Percentiles rank a stretch among this genome's conserved stretches.
Conservation (phyloP, 805 yeast species). For the Kurtzmaniella fragi region DNA sequence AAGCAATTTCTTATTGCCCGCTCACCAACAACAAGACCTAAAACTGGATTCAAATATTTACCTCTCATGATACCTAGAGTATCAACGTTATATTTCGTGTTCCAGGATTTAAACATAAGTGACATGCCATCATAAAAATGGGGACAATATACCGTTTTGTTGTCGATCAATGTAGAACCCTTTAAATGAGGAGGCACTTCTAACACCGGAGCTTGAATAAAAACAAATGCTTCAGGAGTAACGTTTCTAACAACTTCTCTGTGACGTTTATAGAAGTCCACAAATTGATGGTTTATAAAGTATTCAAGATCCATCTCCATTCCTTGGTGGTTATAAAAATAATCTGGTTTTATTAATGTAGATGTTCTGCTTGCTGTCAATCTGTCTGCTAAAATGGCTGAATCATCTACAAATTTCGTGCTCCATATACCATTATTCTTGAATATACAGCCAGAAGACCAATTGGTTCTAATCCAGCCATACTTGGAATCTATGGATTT, state of each 20-base stretch:
- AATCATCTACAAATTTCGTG: no score
- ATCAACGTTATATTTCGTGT: constrained; percentile 74
- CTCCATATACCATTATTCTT: no score
- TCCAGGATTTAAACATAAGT: constrained; percentile 89
- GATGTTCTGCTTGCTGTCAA: no score
- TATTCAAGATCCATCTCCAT: constrained; percentile 41
- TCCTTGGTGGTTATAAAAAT: constrained; percentile 40
- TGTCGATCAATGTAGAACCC: constrained; percentile 50
- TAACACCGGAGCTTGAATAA: constrained; percentile 80
- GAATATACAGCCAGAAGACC: no score
- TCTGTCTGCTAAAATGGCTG: no score
- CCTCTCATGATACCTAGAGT: constrained; percentile 85
- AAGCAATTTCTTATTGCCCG: constrained; percentile 68
- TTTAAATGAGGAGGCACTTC: constrained; percentile 67
- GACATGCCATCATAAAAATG: constrained; percentile 96
- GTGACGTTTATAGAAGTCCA: constrained; percentile 54
- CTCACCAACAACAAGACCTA: constrained; percentile 81
- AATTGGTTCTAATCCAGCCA: constrained; percentile 46
- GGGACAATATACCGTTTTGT: constrained; percentile 69
- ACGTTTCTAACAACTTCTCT: constrained; percentile 43
- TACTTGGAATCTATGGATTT: constrained; percentile 50
- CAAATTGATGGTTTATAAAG: constrained; percentile 62
- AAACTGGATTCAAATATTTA: constrained; percentile 62
- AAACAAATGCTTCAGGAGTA: constrained; percentile 45
- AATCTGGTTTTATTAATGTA: constrained; percentile 12